Evolutionary conservation across 306 rosid genomes (phyloP).

Genomic region (Quercus ilex): DNA sequence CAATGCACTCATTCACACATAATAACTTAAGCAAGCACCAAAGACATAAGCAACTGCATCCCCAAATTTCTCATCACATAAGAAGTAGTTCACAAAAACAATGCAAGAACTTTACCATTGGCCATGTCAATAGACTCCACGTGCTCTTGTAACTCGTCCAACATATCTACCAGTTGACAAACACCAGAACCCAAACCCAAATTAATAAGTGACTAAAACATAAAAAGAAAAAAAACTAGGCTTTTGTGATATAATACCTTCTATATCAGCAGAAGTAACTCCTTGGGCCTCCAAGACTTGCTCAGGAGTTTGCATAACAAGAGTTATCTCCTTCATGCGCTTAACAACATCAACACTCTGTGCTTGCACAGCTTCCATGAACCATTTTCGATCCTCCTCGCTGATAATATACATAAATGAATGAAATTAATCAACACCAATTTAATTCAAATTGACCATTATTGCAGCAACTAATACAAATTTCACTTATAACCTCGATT

Average conservation of each 20-base stretch:
- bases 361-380: conserved; percentile 91
- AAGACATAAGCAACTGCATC: not conserved
- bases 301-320: conserved; percentile 86
- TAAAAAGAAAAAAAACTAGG: not conserved
- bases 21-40: not conserved
- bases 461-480: not conserved
- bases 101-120: conserved; percentile 53
- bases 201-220: not conserved
- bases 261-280: conserved; percentile 62
- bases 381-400: conserved; percentile 86
- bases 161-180: conserved; percentile 48
- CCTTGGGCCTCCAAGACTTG: conserved; percentile 86
- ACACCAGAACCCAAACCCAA: not conserved
- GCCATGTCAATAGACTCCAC: conserved; percentile 97
- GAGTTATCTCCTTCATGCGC: conserved; percentile 93
- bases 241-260: conserved; percentile 42
- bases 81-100: conserved; percentile 1
- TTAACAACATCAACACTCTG: conserved; percentile 73
- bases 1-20: not conserved
- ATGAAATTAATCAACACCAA: not conserved
- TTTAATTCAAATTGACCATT: not conserved
- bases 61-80: not conserved
- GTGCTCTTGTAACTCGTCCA: conserved; percentile 95
- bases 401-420: conserved; percentile 29
- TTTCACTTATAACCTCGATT: not conserved